A percentile compares a stretch with the other conserved stretches of the same genome.
phyloP scores from a whole-genome alignment of 164 flowering plant species.

The Brasenia schreberi region DNA sequence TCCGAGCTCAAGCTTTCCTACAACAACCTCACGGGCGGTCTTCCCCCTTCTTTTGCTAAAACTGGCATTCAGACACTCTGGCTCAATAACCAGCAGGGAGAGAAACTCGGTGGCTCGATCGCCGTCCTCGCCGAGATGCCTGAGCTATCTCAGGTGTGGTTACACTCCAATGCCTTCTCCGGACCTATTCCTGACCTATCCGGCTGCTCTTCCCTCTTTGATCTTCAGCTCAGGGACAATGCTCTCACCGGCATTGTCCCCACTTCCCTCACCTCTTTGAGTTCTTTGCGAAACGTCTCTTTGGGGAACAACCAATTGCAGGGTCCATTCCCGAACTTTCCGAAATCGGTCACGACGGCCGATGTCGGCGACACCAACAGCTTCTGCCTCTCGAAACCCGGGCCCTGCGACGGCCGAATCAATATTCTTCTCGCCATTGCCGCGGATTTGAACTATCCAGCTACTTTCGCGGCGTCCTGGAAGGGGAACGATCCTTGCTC shows the following conservation, averaged over 20 bases:
- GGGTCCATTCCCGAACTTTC: slow-evolving; percentile 39
- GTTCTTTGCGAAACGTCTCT: slow-evolving; percentile 25
- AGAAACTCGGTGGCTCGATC: slow-evolving; percentile 22
- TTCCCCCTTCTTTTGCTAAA: slow-evolving; percentile 21
- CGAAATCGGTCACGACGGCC: slow-evolving; percentile 2
- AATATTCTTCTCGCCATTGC: slow-evolving; percentile 30
- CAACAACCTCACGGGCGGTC: slow-evolving; percentile 33
- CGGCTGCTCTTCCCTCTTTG: slow-evolving; percentile 21
- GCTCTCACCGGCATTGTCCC: slow-evolving; percentile 37
- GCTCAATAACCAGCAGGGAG: slow-evolving; percentile 31
- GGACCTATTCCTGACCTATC: slow-evolving; percentile 45
- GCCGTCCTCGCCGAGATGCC: slow-evolving; percentile 27
- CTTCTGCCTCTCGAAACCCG: slow-evolving; percentile 30
- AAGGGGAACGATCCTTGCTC: slow-evolving; percentile 43
- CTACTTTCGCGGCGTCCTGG: slow-evolving; percentile 35
- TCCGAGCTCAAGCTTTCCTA: slow-evolving; percentile 28
- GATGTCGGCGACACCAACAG: slow-evolving; percentile 16
- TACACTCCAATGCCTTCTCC: slow-evolving; percentile 28
- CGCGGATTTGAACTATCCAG: slow-evolving; percentile 39
- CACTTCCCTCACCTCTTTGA: slow-evolving; percentile 14
- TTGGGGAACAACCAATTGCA: slow-evolving; percentile 42
- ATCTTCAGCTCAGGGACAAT: slow-evolving; percentile 43
- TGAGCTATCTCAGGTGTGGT: slow-evolving; percentile 31
- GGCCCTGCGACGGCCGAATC: slow-evolving; percentile 47
- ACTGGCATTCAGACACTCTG: slow-evolving; percentile 22